These are phyloP conservation scores for Gaultheria prostrata DNA, from an alignment of 148 eudicot genomes.

Conservation along the genomic window DNA sequence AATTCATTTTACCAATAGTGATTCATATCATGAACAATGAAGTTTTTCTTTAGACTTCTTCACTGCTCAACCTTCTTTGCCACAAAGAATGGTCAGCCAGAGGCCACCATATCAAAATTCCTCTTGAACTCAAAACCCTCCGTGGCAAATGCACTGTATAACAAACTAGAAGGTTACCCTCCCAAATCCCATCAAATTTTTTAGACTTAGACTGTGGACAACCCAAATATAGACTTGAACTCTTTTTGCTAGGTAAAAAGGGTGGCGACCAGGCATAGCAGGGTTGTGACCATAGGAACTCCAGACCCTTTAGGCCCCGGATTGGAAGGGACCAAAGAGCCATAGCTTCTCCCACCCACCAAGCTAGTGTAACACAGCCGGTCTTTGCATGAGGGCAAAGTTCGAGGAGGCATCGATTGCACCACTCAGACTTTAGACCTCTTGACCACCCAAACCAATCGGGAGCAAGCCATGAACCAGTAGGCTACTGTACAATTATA, in stretches of 20 bases:
- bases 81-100: background rate
- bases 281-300: no score
- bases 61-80: background rate
- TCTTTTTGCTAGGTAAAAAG: no score
- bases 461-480: no score
- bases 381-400: no score
- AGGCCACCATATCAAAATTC: background rate
- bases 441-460: no score
- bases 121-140: background rate
- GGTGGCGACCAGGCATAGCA: no score
- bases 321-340: no score
- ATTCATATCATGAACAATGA: background rate
- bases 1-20: background rate
- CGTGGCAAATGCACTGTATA: background rate
- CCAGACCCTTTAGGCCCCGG: no score
- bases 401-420: no score
- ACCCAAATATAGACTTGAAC: background rate
- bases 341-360: no score
- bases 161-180: background rate
- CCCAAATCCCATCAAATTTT: background rate
- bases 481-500: background rate
- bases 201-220: background rate
- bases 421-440: no score
- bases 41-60: background rate
- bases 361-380: no score